phyloP scores from a whole-genome alignment of 108 stramenopile species.

The Nannochloropsis salina region DNA sequence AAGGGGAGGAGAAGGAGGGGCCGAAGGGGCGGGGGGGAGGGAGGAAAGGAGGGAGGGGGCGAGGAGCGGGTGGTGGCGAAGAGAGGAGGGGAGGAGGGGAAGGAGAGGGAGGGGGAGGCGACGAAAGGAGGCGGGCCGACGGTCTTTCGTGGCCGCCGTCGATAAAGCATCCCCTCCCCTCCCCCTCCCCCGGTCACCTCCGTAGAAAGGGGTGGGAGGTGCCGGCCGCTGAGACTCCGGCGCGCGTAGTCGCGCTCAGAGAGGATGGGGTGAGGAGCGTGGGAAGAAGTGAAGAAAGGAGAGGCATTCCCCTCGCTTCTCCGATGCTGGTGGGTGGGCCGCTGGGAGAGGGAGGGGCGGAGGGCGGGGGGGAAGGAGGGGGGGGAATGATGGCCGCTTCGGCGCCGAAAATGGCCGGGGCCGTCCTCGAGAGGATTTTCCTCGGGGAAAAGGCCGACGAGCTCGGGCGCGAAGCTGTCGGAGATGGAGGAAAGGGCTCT shows the following conservation, averaged over 20 bases:
- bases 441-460: not conserved
- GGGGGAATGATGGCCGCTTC: not conserved
- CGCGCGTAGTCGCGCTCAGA: not conserved
- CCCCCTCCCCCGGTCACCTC: not conserved
- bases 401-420: not conserved
- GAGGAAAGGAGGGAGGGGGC: not conserved
- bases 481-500: not conserved
- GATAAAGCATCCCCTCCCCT: not conserved
- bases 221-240: not conserved
- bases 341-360: not conserved
- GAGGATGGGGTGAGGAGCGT: too few species aligned
- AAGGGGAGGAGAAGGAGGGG: not conserved
- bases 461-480: not conserved
- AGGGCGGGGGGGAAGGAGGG: conserved; percentile 6
- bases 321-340: not conserved
- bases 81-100: not conserved
- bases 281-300: not conserved
- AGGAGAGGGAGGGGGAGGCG: not conserved
- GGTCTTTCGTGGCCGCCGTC: not conserved
- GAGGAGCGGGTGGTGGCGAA: not conserved
- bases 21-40: not conserved
- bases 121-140: conserved; percentile 11
- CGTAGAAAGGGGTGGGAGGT: not conserved
- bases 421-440: not conserved
- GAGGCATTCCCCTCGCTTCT: not conserved